These are phyloP conservation scores for Ichthyophthirius multifiliis DNA, from an alignment of 169 alveolate species.

Conservation along the genomic window DNA sequence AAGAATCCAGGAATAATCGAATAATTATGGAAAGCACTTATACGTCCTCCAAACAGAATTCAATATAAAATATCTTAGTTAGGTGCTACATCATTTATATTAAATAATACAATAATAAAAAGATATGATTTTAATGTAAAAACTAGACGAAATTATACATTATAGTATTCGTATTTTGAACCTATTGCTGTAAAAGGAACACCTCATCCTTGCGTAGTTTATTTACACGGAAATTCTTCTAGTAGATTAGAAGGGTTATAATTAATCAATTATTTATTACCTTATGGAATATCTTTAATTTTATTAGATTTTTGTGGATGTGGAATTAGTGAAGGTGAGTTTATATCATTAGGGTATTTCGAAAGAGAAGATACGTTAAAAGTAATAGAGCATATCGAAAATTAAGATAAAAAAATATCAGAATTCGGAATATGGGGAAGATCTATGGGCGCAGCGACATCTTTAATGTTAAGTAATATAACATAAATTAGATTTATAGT, in stretches of 20 bases:
- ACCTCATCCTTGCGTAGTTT: constrained; percentile 61
- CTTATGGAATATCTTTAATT: constrained; percentile 43
- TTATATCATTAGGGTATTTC: constrained; percentile 56
- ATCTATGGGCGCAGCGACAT: constrained; percentile 71
- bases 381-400: constrained; percentile 47
- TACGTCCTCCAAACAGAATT: constrained; percentile 5
- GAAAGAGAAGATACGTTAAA: constrained; percentile 52
- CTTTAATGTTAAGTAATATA: constrained; percentile 42
- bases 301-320: constrained; percentile 63
- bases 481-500: constrained; percentile 43
- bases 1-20: constrained; percentile 1
- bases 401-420: constrained; percentile 38
- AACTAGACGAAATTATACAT: constrained; percentile 23
- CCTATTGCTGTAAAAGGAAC: constrained; percentile 24
- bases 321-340: constrained; percentile 65
- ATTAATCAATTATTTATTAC: constrained; percentile 44
- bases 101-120: not conserved
- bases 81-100: not conserved
- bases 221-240: constrained; percentile 68
- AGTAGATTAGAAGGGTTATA: constrained; percentile 56
- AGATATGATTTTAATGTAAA: constrained; percentile 39
- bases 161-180: constrained; percentile 49
- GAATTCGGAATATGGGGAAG: constrained; percentile 68
- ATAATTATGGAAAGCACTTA: constrained; percentile 3
- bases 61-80: not conserved